phyloP scores from a whole-genome alignment of 352 stramenopile genomes.

The Globisporangium alternatum region DNA sequence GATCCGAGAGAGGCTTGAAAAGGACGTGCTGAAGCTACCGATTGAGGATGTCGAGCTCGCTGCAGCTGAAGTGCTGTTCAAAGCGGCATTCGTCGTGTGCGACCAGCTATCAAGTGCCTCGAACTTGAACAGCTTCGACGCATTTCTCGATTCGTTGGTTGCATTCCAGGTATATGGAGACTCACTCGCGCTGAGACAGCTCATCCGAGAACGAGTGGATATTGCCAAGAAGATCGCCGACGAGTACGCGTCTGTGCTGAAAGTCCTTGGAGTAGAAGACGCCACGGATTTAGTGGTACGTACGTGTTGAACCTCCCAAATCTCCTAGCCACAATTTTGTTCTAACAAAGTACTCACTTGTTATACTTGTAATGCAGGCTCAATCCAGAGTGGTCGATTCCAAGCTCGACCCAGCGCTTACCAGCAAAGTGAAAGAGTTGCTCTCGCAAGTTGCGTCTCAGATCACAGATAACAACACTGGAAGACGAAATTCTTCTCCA shows the following conservation, averaged over 20 bases:
- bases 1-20: constrained; percentile 32
- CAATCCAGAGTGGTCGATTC: constrained; percentile 13
- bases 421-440: constrained; percentile 27
- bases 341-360: not conserved
- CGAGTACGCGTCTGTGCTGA: constrained; percentile 15
- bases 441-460: constrained; percentile 9
- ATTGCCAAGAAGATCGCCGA: constrained; percentile 23
- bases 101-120: not conserved
- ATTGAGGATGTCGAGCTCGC: constrained; percentile 21
- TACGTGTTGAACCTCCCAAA: not conserved
- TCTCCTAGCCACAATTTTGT: not conserved
- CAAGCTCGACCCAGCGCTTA: constrained; percentile 22
- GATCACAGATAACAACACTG: not conserved
- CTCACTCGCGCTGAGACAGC: constrained; percentile 19
- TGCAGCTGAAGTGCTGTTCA: constrained; percentile 44
- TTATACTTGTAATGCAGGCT: constrained; percentile 9
- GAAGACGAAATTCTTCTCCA: not conserved
- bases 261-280: constrained; percentile 18
- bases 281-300: constrained; percentile 34
- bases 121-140: constrained; percentile 7
- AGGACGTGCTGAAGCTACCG: constrained; percentile 44
- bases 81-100: constrained; percentile 45
- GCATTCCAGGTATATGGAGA: constrained; percentile 21
- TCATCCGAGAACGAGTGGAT: constrained; percentile 26
- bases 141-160: constrained; percentile 30